Conservation (phyloP, 805 yeast species). For the Saccharomycopsis javanensis region DNA sequence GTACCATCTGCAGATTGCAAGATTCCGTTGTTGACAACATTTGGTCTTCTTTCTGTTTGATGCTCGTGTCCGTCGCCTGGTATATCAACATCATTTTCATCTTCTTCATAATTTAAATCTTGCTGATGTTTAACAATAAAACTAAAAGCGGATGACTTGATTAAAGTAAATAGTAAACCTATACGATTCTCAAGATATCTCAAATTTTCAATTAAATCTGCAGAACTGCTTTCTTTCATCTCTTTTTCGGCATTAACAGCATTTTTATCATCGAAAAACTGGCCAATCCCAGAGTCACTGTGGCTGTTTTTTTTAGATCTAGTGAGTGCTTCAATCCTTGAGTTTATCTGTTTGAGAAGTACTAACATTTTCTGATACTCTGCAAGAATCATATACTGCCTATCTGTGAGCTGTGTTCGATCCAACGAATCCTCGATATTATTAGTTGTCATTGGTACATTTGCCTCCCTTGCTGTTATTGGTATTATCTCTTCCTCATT, state of each 20-base stretch:
- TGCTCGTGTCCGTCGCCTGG: background rate
- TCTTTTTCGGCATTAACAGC: background rate
- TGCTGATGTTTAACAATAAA: slow-evolving; percentile 19
- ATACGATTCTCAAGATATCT: slow-evolving; percentile 17
- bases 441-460: background rate
- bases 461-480: background rate
- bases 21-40: slow-evolving; percentile 6
- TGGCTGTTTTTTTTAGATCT: background rate
- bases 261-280: background rate
- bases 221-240: background rate
- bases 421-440: slow-evolving; percentile 12
- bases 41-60: background rate
- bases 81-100: background rate
- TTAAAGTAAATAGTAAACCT: slow-evolving; percentile 14
- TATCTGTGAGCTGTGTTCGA: slow-evolving; percentile 13
- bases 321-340: slow-evolving; percentile 1
- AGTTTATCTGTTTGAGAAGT: slow-evolving; percentile 9
- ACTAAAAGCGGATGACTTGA: slow-evolving; percentile 18
- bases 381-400: slow-evolving; percentile 7
- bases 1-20: slow-evolving; percentile 16
- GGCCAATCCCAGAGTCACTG: background rate
- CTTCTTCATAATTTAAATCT: slow-evolving; percentile 13
- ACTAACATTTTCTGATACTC: slow-evolving; percentile 9
- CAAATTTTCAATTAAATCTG: slow-evolving; percentile 9
- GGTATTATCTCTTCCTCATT: background rate